Evolutionary conservation across 2,329 filamentous ascomycete genomes (phyloP).

Genomic region (Calonectria pseudoturangicola): DNA sequence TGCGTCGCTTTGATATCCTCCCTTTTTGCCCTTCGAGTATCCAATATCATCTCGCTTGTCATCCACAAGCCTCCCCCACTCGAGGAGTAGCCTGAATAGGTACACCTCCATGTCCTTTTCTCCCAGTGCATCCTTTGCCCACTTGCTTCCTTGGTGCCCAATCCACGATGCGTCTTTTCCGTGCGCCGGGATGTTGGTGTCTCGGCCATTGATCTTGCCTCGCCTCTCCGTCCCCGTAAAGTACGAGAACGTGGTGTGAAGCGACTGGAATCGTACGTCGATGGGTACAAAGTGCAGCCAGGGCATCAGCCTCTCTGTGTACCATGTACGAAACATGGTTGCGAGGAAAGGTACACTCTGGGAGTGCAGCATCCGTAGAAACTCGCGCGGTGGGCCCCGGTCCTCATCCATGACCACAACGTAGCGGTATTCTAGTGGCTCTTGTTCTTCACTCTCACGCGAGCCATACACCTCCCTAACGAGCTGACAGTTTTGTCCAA

Average conservation of each 20-base stretch:
- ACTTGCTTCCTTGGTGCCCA: slow-evolving; percentile 77
- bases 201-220: slow-evolving; percentile 65
- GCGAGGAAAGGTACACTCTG: slow-evolving; percentile 81
- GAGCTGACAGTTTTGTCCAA: slow-evolving; percentile 62
- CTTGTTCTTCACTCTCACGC: slow-evolving; percentile 62
- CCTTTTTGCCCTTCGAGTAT: slow-evolving; percentile 55
- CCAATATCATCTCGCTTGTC: slow-evolving; percentile 72
- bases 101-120: slow-evolving; percentile 88
- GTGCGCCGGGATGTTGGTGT: slow-evolving; percentile 69
- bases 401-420: slow-evolving; percentile 84
- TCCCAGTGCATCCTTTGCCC: slow-evolving; percentile 78
- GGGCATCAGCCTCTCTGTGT: slow-evolving; percentile 81
- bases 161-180: slow-evolving; percentile 77
- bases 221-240: slow-evolving; percentile 76
- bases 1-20: slow-evolving; percentile 54
- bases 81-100: slow-evolving; percentile 84
- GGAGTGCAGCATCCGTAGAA: slow-evolving; percentile 80
- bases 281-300: slow-evolving; percentile 90
- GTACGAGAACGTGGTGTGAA: slow-evolving; percentile 85
- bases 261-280: slow-evolving; percentile 81
- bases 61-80: slow-evolving; percentile 83
- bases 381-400: slow-evolving; percentile 75
- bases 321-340: slow-evolving; percentile 86
- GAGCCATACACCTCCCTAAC: slow-evolving; percentile 57
- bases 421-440: slow-evolving; percentile 80